phyloP scores from a whole-genome alignment of 2,329 filamentous ascomycete species.

The Ophiobolus disseminans region DNA sequence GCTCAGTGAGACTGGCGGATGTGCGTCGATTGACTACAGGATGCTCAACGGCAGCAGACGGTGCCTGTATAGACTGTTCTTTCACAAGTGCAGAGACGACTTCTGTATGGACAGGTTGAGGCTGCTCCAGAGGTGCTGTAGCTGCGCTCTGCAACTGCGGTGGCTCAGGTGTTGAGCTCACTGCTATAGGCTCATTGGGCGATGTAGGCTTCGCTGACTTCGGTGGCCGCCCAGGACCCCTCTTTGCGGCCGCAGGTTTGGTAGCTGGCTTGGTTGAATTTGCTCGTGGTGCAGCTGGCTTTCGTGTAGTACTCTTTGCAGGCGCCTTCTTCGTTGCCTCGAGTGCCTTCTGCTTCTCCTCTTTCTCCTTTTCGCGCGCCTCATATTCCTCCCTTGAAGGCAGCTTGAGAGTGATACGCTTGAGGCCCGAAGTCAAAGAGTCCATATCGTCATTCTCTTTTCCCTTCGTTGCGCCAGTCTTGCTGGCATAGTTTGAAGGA shows the following conservation, averaged over 20 bases:
- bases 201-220: conserved; percentile 35
- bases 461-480: conserved; percentile 23
- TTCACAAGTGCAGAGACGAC: conserved; percentile 11
- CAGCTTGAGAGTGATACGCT: conserved; percentile 66
- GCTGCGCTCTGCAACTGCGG: conserved; percentile 32
- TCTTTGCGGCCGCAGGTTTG: conserved; percentile 32
- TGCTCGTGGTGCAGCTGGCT: conserved; percentile 28
- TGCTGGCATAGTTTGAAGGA: conserved; percentile 46
- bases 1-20: conserved; percentile 29
- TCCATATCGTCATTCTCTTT: conserved; percentile 54
- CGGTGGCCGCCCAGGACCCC: conserved; percentile 28
- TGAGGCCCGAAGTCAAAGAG: conserved; percentile 59
- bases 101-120: conserved; percentile 33
- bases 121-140: conserved; percentile 32
- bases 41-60: not conserved
- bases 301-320: conserved; percentile 29
- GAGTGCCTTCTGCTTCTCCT: conserved; percentile 49
- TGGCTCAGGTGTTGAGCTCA: conserved; percentile 46
- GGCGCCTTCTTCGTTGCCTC: conserved; percentile 44
- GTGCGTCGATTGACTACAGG: conserved; percentile 20
- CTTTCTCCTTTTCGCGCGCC: conserved; percentile 56
- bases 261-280: conserved; percentile 19
- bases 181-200: conserved; percentile 45
- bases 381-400: conserved; percentile 65
- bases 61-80: conserved; percentile 8